Base-by-base conservation (phyloP, 75 land plant species). In the Gnetum montanum region DNA sequence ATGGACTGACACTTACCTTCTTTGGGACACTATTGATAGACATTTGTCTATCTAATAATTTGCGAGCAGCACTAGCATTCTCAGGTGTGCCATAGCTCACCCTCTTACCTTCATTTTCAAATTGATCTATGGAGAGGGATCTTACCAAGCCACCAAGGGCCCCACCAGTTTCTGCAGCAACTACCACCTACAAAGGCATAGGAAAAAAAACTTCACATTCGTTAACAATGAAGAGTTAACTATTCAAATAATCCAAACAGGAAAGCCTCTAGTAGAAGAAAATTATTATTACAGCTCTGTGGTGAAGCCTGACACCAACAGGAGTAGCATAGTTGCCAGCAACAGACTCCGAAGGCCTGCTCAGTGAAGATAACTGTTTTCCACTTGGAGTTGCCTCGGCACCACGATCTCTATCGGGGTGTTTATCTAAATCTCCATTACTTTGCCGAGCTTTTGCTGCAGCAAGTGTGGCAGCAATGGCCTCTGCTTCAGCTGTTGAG, bases 41-140 rank as follows among this genome's bases (percentile, higher is more conserved):
- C 85, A 83, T 90, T 50, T 90, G 93, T 36, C 99, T 63, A 59
- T 95, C 97, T 59, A 95, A 71, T 27, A 95, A 74, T 56, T 82
- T 84, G 60, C 99, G 77, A 25, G 99, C 99, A 33, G 97, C 92
- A 69, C 64, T 83, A 54, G 99, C 89, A 95, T 65, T 95, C 45
- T 95, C 99, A 37, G 99, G 99, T 25, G 97, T 95, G 10, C 99
- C 99, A 81, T 95, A 90, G 65, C 97, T 84, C 18, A 95, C 99
- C 41, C 99, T 64, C 13, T 97, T 73, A 47, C 99, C 97, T 72
- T 95, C 99, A 81, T 95, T 95, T 77, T 95, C 99, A 66, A 95
- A 95, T 47, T 90, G 99, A 49, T 95, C 99, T 59, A 95, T 95
- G 24, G 99, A 95, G 20, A 95, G 86, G 40, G 87, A 92, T 56